These are phyloP conservation scores for Wallacemonas sp. DNA, from an alignment of 208 protist species.

Conservation along the genomic window DNA sequence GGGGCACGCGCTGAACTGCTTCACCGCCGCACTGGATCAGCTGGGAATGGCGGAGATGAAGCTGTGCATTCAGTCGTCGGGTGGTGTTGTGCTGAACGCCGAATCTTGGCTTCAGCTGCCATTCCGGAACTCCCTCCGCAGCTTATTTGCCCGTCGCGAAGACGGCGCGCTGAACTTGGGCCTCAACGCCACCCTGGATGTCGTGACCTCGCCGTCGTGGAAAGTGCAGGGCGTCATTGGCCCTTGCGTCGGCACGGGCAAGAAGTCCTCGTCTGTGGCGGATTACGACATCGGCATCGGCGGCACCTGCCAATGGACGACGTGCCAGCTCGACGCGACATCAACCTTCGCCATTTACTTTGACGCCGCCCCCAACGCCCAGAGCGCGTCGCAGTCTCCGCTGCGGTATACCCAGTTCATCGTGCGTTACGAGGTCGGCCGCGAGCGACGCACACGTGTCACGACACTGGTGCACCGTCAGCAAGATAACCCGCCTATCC, in stretches of 20 bases:
- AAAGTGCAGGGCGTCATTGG: constrained; percentile 96
- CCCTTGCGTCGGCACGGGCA: constrained; percentile 89
- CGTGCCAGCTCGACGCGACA: constrained; percentile 92
- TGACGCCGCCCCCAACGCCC: constrained; percentile 85
- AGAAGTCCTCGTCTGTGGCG: constrained; percentile 87
- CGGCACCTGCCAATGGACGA: constrained; percentile 97
- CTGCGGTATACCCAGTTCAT: constrained; percentile 93
- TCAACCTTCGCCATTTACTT: constrained; percentile 97
- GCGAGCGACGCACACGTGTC: constrained; percentile 81
- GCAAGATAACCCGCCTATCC: constrained; percentile 47
- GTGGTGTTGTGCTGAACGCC: constrained; percentile 95
- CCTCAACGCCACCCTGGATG: constrained; percentile 96
- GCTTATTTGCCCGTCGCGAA: constrained; percentile 84
- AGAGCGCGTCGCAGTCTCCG: constrained; percentile 21
- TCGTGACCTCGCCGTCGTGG: constrained; percentile 94
- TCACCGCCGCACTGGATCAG: constrained; percentile 97
- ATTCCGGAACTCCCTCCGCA: constrained; percentile 94
- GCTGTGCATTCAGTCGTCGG: constrained; percentile 89
- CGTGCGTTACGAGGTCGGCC: constrained; percentile 95
- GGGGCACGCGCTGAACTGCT: constrained; percentile 97
- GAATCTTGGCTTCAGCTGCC: constrained; percentile 97
- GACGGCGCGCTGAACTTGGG: constrained; percentile 90
- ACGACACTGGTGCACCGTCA: constrained; percentile 79
- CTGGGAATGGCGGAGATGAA: constrained; percentile 97
- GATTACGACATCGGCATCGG: constrained; percentile 95